Conservation (phyloP, 495 filamentous ascomycete species). For the Mycothermus thermophilus region DNA sequence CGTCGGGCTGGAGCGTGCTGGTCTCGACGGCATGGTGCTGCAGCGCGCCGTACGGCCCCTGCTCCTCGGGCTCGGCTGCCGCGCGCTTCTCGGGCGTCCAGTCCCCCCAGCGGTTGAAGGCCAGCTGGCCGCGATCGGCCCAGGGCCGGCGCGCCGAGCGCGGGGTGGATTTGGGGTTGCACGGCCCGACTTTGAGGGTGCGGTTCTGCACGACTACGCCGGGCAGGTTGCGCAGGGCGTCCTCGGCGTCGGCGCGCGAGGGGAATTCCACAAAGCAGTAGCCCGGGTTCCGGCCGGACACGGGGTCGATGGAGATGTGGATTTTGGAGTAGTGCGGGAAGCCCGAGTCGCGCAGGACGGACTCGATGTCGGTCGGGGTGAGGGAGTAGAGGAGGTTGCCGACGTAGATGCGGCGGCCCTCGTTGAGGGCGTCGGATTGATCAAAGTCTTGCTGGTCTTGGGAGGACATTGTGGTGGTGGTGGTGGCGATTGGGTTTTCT, state of each 20-base stretch:
- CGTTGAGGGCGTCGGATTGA: conserved; percentile 31
- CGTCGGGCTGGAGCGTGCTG: conserved; percentile 16
- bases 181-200: conserved; percentile 47
- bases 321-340: conserved; percentile 40
- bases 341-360: conserved; percentile 35
- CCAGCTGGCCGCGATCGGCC: conserved; percentile 3
- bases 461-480: too few relatives aligned
- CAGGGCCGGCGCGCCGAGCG: conserved; percentile 1
- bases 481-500: too few relatives aligned
- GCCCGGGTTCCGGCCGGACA: conserved; percentile 53
- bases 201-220: conserved; percentile 41
- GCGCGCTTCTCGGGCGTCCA: conserved; percentile 18
- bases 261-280: conserved; percentile 58
- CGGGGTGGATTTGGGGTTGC: conserved; percentile 30
- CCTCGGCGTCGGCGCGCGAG: conserved; percentile 41
- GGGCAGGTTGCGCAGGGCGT: conserved; percentile 40
- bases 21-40: conserved; percentile 8
- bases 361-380: conserved; percentile 46
- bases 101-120: conserved; percentile 27
- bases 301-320: conserved; percentile 53
- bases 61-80: conserved; percentile 4
- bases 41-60: conserved; percentile 12
- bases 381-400: conserved; percentile 56
- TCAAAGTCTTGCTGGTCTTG: too few relatives aligned
- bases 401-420: conserved; percentile 47